Percentiles rank a stretch among this genome's conserved stretches.
Evolutionary conservation across 768 basidiomycete genomes (phyloP).

Genomic region (Lactifluus echinatus): DNA sequence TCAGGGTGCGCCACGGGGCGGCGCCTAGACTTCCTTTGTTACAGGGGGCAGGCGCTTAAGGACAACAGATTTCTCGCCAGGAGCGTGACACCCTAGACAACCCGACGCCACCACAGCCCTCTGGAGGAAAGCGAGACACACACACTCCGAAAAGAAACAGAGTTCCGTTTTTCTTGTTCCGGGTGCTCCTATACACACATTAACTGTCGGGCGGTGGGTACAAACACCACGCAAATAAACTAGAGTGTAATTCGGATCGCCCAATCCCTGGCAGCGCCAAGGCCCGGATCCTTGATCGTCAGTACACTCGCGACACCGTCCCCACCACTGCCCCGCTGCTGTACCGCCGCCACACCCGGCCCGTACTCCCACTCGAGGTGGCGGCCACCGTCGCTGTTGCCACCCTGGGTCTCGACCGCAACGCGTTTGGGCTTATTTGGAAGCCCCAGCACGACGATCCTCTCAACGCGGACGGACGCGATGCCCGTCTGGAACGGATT

Average conservation of each 20-base stretch:
- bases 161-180: no score
- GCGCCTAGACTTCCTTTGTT: constrained; percentile 1
- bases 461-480: constrained; percentile 68
- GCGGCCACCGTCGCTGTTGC: constrained; percentile 20
- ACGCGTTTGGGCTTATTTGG: constrained; percentile 52
- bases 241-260: constrained; percentile 34
- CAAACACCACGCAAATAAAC: no score
- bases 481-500: constrained; percentile 69
- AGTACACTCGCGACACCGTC: constrained; percentile 63
- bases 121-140: neutral
- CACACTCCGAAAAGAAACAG: no score
- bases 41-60: constrained; percentile 5
- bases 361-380: constrained; percentile 63
- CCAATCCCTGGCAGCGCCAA: constrained; percentile 57
- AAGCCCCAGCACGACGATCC: constrained; percentile 73
- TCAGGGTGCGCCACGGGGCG: neutral
- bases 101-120: constrained; percentile 3
- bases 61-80: neutral
- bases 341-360: constrained; percentile 43
- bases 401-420: constrained; percentile 37
- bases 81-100: neutral
- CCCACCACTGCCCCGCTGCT: no score
- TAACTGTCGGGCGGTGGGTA: no score
- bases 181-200: neutral
- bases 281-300: constrained; percentile 66